Evolutionary conservation across 2,329 filamentous ascomycete genomes (phyloP), one percentile per base, ranked within the genome.

Genomic region (Aspergillus tamarii): DNA sequence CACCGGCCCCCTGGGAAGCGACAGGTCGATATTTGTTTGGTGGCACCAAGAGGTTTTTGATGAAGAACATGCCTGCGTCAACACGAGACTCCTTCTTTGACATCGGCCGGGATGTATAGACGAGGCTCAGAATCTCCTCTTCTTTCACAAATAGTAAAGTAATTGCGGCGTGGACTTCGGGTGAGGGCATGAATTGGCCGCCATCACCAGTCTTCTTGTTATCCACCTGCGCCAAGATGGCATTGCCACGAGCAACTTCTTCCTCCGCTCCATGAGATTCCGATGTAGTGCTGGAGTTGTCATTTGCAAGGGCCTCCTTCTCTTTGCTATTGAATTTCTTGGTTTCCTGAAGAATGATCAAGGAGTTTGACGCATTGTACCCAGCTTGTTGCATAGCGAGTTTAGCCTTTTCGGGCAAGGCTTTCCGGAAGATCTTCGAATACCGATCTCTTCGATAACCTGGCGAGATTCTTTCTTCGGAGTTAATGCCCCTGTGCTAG

Each of bases 11-110:
- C 34, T 92, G 94, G 64, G 88, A 87, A 11, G 93, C 92, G 76
- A 96, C 93, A 14, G 95, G 94, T 46, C 95, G 89, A 77, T 91
- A 99, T 71, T 89, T 91, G 76, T 97, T 99, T 2, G 95, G 95
- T 2, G 96, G 93, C 0, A 99, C 93, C 16, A 98, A 83, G 59
- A 99, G 83, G 41, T 89, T 90, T 62, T 91, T 89, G 62, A 98
- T 84, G 80, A 99, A 99, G 80, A 99, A 98, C 89, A 98, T 97
- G 69, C 97, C 91, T 1, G 92, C 87, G 2, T 83, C 88, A n/a
- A 93, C 82, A 21, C 81, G 81, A 8, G 80, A 79, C 43, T 83
- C 80, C 61, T 84, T 87, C 74, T 87, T 89, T 5, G 84, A 82
- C n/a, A 77, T 73, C 5, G 90, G 88, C 63, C 90, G 89, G 21